phyloP scores from a whole-genome alignment of 495 filamentous ascomycete species.

The Penicillium alfredii region DNA sequence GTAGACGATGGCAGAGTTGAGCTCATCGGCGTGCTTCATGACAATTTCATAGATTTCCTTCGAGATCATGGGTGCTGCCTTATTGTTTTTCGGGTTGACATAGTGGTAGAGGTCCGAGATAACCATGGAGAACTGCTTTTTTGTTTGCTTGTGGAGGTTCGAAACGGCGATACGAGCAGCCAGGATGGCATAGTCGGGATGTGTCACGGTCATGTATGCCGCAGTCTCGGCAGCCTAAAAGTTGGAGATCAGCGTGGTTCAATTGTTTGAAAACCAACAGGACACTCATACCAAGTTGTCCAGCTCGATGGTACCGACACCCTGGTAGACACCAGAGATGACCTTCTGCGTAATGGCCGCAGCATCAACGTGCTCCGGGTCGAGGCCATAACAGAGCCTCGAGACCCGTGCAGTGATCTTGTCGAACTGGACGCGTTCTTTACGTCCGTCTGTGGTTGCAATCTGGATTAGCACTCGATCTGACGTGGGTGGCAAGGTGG shows the following conservation, averaged over 20 bases:
- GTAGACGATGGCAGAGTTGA: conserved; percentile 98
- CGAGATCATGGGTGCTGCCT: conserved; percentile 86
- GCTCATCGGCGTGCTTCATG: conserved; percentile 89
- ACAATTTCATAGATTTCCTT: conserved; percentile 80
- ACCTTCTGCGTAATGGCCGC: conserved; percentile 98
- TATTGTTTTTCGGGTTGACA: conserved; percentile 88
- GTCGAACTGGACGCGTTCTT: conserved; percentile 99
- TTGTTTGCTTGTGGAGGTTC: conserved; percentile 99
- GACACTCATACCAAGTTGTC: conserved; percentile 78
- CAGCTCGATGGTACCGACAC: conserved; percentile 90
- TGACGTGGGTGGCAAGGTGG: conserved; percentile 22
- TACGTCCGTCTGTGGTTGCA: conserved; percentile 75
- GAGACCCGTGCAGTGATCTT: conserved; percentile 99
- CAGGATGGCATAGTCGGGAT: conserved; percentile 98
- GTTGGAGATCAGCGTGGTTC: conserved; percentile 11
- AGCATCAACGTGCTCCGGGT: conserved; percentile 93
- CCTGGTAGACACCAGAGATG: conserved; percentile 98
- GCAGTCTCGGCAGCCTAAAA: conserved; percentile 92
- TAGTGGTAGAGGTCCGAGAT: conserved; percentile 93
- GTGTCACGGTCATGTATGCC: conserved; percentile 98
- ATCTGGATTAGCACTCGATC: conserved; percentile 19
- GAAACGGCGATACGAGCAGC: conserved; percentile 98
- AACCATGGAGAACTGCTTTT: conserved; percentile 97
- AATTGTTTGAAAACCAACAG: not conserved
- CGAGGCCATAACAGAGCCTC: conserved; percentile 92